A percentile compares a stretch with the other conserved stretches of the same genome.
phyloP scores from a whole-genome alignment of 140 eudicot genomes.

The Erigeron philadelphicus region DNA sequence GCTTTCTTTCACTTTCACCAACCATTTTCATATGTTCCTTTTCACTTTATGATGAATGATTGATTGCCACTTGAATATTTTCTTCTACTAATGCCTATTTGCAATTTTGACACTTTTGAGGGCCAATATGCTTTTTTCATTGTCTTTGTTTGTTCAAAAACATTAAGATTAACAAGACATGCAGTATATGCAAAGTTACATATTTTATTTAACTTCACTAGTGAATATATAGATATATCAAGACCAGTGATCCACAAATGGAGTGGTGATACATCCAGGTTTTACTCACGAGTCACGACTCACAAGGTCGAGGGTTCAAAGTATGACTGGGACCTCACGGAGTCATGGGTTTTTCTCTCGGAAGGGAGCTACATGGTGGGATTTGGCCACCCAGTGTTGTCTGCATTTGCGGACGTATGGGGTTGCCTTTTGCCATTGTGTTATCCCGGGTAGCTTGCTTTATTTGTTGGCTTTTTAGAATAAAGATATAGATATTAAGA shows the following conservation, averaged over 20 bases:
- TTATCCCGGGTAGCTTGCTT: too few species aligned
- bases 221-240: constrained; percentile 3
- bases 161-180: constrained; percentile 22
- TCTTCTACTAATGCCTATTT: constrained; percentile 27
- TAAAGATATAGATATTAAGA: too few species aligned
- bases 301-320: too few species aligned
- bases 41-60: constrained; percentile 32
- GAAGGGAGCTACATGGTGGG: too few species aligned
- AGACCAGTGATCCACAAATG: too few species aligned
- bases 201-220: constrained; percentile 22
- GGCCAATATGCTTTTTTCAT: constrained; percentile 27
- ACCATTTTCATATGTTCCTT: constrained; percentile 33
- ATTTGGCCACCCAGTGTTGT: too few species aligned
- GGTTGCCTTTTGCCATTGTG: too few species aligned
- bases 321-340: background rate
- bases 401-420: too few species aligned
- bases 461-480: too few species aligned
- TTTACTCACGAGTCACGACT: too few species aligned
- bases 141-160: constrained; percentile 5
- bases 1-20: constrained; percentile 33
- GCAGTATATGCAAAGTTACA: constrained; percentile 11
- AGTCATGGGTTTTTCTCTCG: too few species aligned
- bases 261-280: too few species aligned
- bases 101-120: constrained; percentile 25
- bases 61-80: constrained; percentile 37